Evolutionary conservation across 768 basidiomycete species (phyloP), one percentile per base, ranked within the genome.

Genomic region (Leccinum uliginosum): DNA sequence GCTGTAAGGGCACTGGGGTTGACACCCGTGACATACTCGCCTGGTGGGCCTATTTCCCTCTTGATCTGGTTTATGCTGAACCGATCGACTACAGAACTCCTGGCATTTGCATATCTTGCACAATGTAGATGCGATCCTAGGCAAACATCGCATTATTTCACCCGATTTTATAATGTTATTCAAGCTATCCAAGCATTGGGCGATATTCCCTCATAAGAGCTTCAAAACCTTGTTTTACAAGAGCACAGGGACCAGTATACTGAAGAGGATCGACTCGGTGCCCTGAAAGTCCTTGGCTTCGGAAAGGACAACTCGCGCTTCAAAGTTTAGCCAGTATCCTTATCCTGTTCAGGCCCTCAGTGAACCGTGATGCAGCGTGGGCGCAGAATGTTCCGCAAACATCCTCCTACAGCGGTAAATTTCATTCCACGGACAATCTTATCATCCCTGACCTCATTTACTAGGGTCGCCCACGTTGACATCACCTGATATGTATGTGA

Each of bases 61-160:
- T 30, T 26, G 49, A 7, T 35, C 12, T 27, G 35, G 46, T 44
- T 32, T 23, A n/a, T 43, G 32, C 44, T 59, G 34, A 65, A 48
- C 50, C 52, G 35, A 59, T 14, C 14, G 12, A 32, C 35, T 17
- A 26, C 61, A 93, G 91, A 87, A 21, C 74, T 90, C 14, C 77
- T 93, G 52, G 75, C 75, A 17, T 92, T 90, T 67, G 89, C 85
- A 1, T 93, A 93, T 64, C 71, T 85, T 54, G 85, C 89, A 0
- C 89, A 93, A 69, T 87, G 84, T 65, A 86, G 89, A 57, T 93
- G 91, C 69, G 84, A 92, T 64, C 89, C 89, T 27, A 74, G 71
- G 3, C 72, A 76, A 34, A 91, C 89, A 0, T 60, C 83, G 4
- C 67, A 72, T 14, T 87, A 91, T 68, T 91, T 89, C 69, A 79